phyloP scores from a whole-genome alignment of 306 rosid species.

The Gynostemma pentaphyllum region DNA sequence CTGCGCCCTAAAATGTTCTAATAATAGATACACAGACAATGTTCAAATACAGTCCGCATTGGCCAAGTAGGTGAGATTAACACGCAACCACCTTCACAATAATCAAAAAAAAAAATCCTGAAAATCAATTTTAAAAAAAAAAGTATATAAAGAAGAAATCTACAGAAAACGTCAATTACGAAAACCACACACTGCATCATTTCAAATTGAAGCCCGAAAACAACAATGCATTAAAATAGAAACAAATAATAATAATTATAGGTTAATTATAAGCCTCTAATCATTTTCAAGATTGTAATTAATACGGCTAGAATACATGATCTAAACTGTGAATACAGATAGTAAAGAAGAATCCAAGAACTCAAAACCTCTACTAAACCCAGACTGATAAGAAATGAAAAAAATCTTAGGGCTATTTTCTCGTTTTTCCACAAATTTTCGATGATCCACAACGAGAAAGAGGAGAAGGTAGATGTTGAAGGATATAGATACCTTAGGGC shows the following conservation, averaged over 20 bases:
- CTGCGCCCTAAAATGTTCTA: slow-evolving; percentile 18
- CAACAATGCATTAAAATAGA: neutral
- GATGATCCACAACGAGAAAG: neutral
- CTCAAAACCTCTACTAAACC: neutral
- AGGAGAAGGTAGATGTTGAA: neutral
- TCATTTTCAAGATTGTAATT: neutral
- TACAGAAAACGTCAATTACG: neutral
- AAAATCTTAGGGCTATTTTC: neutral
- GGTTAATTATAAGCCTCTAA: neutral
- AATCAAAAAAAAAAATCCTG: neutral
- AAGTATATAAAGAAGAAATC: neutral
- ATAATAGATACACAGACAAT: neutral
- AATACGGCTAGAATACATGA: neutral
- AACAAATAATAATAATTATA: too few species aligned
- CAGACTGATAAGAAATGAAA: neutral
- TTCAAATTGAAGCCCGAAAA: neutral
- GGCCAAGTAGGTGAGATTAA: neutral
- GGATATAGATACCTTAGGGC: neutral
- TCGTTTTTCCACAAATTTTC: neutral
- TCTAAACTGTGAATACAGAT: neutral
- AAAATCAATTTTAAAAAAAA: neutral
- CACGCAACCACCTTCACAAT: neutral
- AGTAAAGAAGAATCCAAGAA: neutral
- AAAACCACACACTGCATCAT: neutral
- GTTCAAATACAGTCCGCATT: neutral